Conservation (phyloP, 257 asterid genomes). For the Osmanthus fragrans region DNA sequence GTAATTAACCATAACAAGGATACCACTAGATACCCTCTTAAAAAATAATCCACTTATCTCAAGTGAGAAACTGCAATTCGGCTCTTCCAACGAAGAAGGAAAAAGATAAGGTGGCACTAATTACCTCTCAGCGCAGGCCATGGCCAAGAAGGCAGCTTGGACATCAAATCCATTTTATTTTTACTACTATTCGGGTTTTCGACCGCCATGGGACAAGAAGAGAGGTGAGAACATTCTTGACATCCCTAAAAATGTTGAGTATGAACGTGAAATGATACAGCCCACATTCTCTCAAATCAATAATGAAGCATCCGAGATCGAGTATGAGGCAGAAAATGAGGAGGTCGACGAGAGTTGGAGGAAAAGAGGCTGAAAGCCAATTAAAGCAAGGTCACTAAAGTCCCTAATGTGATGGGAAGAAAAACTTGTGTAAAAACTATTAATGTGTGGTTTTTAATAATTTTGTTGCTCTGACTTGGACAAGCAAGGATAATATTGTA, state of each 20-base stretch:
- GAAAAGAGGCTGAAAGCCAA: slow-evolving; percentile 56
- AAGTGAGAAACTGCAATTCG: too few species aligned
- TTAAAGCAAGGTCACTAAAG: slow-evolving; percentile 63
- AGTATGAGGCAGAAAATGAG: slow-evolving; percentile 23
- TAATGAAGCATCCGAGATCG: slow-evolving; percentile 22
- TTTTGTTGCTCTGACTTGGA: too few species aligned
- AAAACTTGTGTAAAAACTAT: neutral
- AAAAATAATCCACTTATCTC: too few species aligned
- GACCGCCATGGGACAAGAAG: slow-evolving; percentile 15
- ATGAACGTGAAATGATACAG: too few species aligned
- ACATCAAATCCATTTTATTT: slow-evolving; percentile 5
- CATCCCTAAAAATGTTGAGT: neutral
- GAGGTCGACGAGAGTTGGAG: slow-evolving; percentile 28
- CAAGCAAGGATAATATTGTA: too few species aligned
- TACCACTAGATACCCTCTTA: too few species aligned
- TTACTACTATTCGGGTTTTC: slow-evolving; percentile 13
- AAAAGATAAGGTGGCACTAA: too few species aligned
- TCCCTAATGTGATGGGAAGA: slow-evolving; percentile 57
- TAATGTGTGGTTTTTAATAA: too few species aligned
- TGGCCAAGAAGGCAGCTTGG: neutral
- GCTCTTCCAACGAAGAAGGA: too few species aligned
- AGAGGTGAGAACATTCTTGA: neutral
- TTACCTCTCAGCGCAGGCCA: too few species aligned
- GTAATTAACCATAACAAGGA: too few species aligned
- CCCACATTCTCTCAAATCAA: slow-evolving; percentile 1